These are phyloP conservation scores for Penicillium sp. DNA, from an alignment of 2,329 filamentous ascomycete genomes.

Conservation along the genomic window DNA sequence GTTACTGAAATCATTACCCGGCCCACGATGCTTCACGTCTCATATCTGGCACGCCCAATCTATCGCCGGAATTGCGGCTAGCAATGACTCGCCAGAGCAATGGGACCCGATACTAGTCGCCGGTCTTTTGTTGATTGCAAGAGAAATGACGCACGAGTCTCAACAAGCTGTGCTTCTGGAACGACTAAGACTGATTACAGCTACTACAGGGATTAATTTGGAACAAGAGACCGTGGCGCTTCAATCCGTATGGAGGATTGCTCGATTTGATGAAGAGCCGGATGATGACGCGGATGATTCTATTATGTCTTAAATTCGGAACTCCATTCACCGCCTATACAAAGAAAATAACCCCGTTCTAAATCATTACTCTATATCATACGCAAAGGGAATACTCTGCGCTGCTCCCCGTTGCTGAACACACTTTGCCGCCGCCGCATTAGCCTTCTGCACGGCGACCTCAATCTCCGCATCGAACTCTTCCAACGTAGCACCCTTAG, in stretches of 20 bases:
- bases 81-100: slow-evolving; percentile 26
- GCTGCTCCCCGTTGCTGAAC: slow-evolving; percentile 20
- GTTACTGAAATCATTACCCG: slow-evolving; percentile 23
- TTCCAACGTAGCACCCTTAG: slow-evolving; percentile 9
- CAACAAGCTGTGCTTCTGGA: slow-evolving; percentile 21
- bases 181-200: slow-evolving; percentile 13
- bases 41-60: slow-evolving; percentile 29
- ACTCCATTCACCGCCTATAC: not conserved
- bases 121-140: slow-evolving; percentile 19
- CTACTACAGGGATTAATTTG: slow-evolving; percentile 23
- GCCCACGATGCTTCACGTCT: slow-evolving; percentile 23
- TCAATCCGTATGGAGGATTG: slow-evolving; percentile 18
- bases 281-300: slow-evolving; percentile 16
- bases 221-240: slow-evolving; percentile 16
- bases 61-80: slow-evolving; percentile 23
- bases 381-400: slow-evolving; percentile 24
- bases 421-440: slow-evolving; percentile 19
- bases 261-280: slow-evolving; percentile 22
- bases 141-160: slow-evolving; percentile 26
- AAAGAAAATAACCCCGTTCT: not conserved
- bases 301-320: slow-evolving; percentile 9
- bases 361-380: slow-evolving; percentile 15
- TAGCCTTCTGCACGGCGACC: slow-evolving; percentile 15
- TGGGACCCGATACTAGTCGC: slow-evolving; percentile 26
- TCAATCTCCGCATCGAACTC: slow-evolving; percentile 18